Conservation (phyloP, 177 flowering plant species). For the Tripterygium wilfordii region DNA sequence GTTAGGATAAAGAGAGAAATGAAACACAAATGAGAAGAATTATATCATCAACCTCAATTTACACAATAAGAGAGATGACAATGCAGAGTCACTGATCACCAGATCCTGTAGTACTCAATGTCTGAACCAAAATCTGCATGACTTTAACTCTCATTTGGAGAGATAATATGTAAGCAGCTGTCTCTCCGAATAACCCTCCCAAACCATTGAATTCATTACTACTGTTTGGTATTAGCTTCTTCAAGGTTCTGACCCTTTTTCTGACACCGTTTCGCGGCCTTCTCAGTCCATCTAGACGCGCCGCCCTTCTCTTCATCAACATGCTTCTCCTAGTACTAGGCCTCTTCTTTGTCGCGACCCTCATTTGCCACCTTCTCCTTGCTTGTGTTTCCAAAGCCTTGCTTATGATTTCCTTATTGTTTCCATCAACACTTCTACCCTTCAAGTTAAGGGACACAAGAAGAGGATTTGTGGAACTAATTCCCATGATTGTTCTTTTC, state of each 20-base stretch:
- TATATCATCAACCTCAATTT: neutral
- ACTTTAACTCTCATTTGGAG: conserved; percentile 29
- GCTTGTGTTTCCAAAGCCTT: conserved; percentile 12
- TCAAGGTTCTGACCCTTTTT: conserved; percentile 25
- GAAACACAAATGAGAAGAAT: neutral
- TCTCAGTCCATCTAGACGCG: conserved; percentile 11
- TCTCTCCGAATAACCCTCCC: conserved; percentile 35
- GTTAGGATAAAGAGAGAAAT: neutral
- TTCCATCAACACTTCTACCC: conserved; percentile 6
- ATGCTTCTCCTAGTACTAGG: no score
- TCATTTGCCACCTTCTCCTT: conserved; percentile 15
- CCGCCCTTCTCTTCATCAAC: conserved; percentile 21
- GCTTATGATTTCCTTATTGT: conserved; percentile 7
- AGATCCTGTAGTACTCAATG: neutral
- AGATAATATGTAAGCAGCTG: conserved; percentile 39
- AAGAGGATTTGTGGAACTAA: conserved; percentile 10
- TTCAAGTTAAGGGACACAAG: conserved; percentile 16
- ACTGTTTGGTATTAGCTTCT: conserved; percentile 31
- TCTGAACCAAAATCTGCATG: conserved; percentile 22
- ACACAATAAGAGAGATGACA: neutral
- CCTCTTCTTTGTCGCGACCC: no score
- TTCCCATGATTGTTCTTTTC: no score
- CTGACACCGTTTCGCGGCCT: conserved; percentile 7
- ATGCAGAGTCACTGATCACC: no score
- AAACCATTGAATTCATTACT: conserved; percentile 14